Evolutionary conservation across 768 basidiomycete genomes (phyloP), one percentile per base, ranked within the genome.

Genomic region (Candolleomyces aberdarensis): DNA sequence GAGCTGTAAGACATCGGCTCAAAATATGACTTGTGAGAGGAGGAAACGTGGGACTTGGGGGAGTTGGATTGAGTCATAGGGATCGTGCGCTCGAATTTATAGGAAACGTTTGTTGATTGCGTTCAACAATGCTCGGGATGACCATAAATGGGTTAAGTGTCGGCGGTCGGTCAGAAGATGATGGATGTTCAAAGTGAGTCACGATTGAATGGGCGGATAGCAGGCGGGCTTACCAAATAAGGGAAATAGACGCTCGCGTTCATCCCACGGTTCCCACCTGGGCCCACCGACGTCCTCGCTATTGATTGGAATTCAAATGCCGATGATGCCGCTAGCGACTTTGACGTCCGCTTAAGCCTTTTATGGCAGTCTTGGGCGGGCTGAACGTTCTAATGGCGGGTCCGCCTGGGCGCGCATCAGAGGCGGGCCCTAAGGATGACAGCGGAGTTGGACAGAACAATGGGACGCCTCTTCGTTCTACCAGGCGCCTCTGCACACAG

Each of bases 271-370:
- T 36, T 11, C 36, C 36, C 31, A 19, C 13, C 17, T 36, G 50
- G 49, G 46, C 57, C 57, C 22, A 20, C 56, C 11, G 19, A 9
- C 43, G 80, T 61, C 72, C 76, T 49, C 80, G 81, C 62, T 81
- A 81, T 63, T 40, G 36, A 55, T 55, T 31, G 3, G 13, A 10
- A 22, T 14, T 14, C 19, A 22, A 19, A 17, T 31, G 10, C 36
- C 17, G 39, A 43, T 36, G 54, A 39, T 39, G 54, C 8, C 26
- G 15, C 36, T 56, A 7, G 40, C 10, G 36, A 13, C 19, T 56
- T 54, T 26, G 54, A 51, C 49, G 49, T 41, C 54, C 54, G 54
- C 54, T 22, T 41, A 41, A 40, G 3, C 54, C 39, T 14, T 56
- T 56, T 56, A 40, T 56, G 54, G 54, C 10, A 56, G 43, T 3